Evolutionary conservation across 2,329 filamentous ascomycete species (phyloP).

Genomic region (Endocalyx cinctus): DNA sequence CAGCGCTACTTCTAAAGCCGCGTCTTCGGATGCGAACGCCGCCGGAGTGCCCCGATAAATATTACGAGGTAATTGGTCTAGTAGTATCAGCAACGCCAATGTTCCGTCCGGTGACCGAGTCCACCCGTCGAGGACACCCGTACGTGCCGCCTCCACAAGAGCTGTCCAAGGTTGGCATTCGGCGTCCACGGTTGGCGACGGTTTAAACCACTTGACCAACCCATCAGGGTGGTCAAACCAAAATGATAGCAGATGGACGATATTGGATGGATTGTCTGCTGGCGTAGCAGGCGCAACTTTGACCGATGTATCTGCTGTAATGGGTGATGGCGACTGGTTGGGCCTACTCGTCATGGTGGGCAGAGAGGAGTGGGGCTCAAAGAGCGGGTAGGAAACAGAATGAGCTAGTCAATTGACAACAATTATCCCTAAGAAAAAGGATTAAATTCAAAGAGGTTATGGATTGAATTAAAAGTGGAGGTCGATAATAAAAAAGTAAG

Average conservation of each 20-base stretch:
- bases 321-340: too few species aligned
- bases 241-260: constrained; percentile 5
- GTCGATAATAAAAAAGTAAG: too few species aligned
- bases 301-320: too few species aligned
- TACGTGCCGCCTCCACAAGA: constrained; percentile 4
- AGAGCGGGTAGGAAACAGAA: too few species aligned
- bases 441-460: too few species aligned
- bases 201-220: constrained; percentile 7
- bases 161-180: constrained; percentile 4
- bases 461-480: too few species aligned
- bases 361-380: too few species aligned
- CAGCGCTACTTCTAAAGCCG: constrained; percentile 4
- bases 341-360: too few species aligned
- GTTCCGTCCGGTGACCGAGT: constrained; percentile 2
- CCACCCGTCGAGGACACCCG: constrained; percentile 3
- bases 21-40: constrained; percentile 3
- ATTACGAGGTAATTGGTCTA: constrained; percentile 10
- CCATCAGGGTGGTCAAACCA: constrained; percentile 10
- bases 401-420: too few species aligned
- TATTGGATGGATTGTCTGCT: too few species aligned
- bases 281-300: too few species aligned
- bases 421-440: too few species aligned
- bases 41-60: constrained; percentile 2
- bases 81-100: constrained; percentile 6
- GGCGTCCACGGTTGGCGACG: constrained; percentile 4